Evolutionary conservation across 768 basidiomycete species (phyloP), one percentile per base, ranked within the genome.

Genomic region (Tricholoma sp.): DNA sequence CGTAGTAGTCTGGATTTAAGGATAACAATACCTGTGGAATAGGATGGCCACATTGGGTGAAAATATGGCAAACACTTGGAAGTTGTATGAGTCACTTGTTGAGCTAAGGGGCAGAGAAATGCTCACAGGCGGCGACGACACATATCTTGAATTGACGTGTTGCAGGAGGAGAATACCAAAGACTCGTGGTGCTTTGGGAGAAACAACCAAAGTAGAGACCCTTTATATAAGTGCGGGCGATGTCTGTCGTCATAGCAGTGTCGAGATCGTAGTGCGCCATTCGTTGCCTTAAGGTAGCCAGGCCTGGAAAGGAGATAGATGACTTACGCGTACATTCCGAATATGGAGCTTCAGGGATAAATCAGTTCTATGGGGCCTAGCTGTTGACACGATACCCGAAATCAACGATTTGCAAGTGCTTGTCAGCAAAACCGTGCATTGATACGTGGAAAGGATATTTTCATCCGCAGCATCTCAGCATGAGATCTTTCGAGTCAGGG

Each of bases 111-210:
- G 47, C 9, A n/a, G 32, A 63, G 47, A 49, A 21, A 60, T 22
- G 75, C 80, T 69, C 63, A 84, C 83, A 77, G 80, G 71, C 83
- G 79, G 65, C 71, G 75, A 64, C 72, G 74, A 69, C 83, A 84
- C 83, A 84, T 83, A 14, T 32, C 69, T n/a, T n/a, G 52, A 49
- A 59, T 21, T 52, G 46, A 35, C 56, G 43, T 5, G 41, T 43
- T 43, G 9, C 11, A 54, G 54, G 52, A 47, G 52, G 35, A 27
- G 24, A 59, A 64, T 49, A 50, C 56, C 43, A 41, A 19, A 24
- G 47, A 29, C 58, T 27, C 2, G 47, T 16, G 5, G 16, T 51
- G 45, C 31, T 24, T 50, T 63, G 45, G 29, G 22, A 47, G 29
- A 43, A 50, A 21, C 56, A 1, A 31, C 52, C 29, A 47, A 60